Percentiles rank a stretch among this genome's conserved stretches.
Conservation (phyloP, 345 rosid species). For the Sapria himalayana region DNA sequence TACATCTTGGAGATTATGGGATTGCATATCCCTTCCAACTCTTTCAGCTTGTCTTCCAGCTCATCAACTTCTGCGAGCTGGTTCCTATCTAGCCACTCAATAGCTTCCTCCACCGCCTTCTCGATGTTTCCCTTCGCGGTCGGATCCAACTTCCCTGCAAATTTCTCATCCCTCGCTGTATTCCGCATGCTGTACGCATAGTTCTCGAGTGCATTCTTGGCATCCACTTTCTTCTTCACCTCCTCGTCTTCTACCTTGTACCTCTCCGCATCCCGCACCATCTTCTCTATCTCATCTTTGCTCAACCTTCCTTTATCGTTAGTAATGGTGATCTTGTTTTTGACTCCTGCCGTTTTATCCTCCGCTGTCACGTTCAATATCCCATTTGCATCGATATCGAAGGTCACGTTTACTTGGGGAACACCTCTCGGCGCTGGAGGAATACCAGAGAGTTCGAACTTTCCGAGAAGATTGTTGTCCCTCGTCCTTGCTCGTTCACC, state of each 20-base stretch:
- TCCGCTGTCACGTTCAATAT: constrained; percentile 22
- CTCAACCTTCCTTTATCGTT: constrained; percentile 26
- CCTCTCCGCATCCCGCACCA: constrained; percentile 28
- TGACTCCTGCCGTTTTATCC: constrained; percentile 26
- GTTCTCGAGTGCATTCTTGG: constrained; percentile 21
- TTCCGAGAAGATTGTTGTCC: constrained; percentile 28
- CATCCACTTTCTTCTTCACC: constrained; percentile 27
- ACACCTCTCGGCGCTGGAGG: constrained; percentile 31
- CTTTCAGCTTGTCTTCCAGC: constrained; percentile 24
- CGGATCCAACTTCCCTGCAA: constrained; percentile 14
- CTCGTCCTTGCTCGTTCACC: constrained; percentile 28
- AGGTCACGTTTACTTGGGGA: constrained; percentile 22
- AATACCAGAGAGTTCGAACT: constrained; percentile 23
- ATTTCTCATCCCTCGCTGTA: constrained; percentile 21
- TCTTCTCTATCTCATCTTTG: constrained; percentile 24
- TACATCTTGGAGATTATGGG: constrained; percentile 25
- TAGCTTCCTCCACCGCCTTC: constrained; percentile 17
- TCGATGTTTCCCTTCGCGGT: constrained; percentile 16
- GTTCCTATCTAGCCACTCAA: constrained; percentile 25
- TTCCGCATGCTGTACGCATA: constrained; percentile 27
- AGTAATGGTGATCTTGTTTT: constrained; percentile 23
- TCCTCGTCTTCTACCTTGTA: constrained; percentile 23
- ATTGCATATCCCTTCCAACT: constrained; percentile 19
- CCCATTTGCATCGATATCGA: constrained; percentile 23
- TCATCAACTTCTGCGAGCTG: constrained; percentile 25